A percentile compares a stretch with the other conserved stretches of the same genome.
Evolutionary conservation across 1,139 yeast species (phyloP).

Genomic region (Pichia sp.): DNA sequence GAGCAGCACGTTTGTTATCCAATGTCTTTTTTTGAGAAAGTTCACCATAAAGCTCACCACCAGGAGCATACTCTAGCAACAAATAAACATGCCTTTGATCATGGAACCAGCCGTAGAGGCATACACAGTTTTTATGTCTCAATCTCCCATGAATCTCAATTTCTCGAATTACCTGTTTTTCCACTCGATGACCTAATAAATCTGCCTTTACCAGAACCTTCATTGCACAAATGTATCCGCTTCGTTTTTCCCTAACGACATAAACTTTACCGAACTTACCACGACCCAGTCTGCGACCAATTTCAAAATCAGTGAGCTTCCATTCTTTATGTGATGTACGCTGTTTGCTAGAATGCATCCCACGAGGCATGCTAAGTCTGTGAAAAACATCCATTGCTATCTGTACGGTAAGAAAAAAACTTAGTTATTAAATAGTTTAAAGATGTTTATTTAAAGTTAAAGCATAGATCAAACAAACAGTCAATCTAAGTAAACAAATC

Average conservation of each 20-base stretch:
- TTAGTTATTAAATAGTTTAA: background rate
- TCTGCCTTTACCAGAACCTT: constrained; percentile 87
- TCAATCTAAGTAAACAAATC: no score
- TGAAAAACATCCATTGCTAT: constrained; percentile 10
- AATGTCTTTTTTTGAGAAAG: constrained; percentile 35
- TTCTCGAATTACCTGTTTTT: constrained; percentile 82
- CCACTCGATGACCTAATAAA: constrained; percentile 68
- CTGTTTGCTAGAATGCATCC: background rate
- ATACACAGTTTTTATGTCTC: constrained; percentile 71
- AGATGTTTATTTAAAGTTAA: no score
- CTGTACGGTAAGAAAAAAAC: background rate
- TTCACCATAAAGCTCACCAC: constrained; percentile 76
- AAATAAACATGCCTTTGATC: constrained; percentile 76
- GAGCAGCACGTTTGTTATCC: background rate
- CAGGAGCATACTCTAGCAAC: constrained; percentile 75
- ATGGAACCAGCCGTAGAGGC: constrained; percentile 79
- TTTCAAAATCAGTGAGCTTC: constrained; percentile 58
- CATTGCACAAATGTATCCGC: constrained; percentile 82
- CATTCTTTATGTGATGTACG: constrained; percentile 12
- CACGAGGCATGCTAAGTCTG: constrained; percentile 9
- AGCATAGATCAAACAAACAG: no score
- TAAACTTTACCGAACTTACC: constrained; percentile 93
- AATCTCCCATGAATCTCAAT: constrained; percentile 82
- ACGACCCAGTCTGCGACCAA: constrained; percentile 84
- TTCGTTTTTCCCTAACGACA: constrained; percentile 69